These are phyloP conservation scores for Miscanthus lutarioriparius DNA, from an alignment of 176 grass and related monocot species.

Conservation along the genomic window DNA sequence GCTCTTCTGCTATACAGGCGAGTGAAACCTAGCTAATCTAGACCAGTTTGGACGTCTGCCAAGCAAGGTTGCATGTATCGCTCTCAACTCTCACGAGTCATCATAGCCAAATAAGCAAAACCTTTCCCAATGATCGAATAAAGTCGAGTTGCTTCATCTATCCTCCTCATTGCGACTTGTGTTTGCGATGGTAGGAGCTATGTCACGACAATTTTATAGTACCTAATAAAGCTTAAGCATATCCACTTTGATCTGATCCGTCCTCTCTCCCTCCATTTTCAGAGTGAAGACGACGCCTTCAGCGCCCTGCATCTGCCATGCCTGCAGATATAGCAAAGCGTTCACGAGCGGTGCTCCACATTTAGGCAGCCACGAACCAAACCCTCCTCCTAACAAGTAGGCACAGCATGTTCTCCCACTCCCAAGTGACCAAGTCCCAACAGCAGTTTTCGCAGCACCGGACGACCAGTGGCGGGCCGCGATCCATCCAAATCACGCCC, in stretches of 20 bases:
- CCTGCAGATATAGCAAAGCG: not conserved
- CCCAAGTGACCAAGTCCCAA: too few species aligned
- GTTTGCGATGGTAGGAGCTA: not conserved
- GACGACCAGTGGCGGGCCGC: not conserved
- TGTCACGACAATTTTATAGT: too few species aligned
- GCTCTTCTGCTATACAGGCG: not conserved
- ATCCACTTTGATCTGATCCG: not conserved
- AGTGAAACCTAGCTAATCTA: not conserved
- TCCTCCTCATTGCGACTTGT: not conserved
- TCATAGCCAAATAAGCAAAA: not conserved
- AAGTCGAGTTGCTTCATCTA: not conserved
- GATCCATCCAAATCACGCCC: constrained; percentile 11
- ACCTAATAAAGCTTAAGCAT: not conserved
- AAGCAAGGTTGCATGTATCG: not conserved
- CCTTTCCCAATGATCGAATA: not conserved
- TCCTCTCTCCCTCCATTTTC: not conserved
- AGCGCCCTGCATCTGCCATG: not conserved
- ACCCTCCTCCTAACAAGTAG: not conserved
- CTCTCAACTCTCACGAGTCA: not conserved
- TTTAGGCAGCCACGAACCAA: not conserved
- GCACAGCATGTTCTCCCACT: not conserved
- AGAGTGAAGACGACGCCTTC: not conserved
- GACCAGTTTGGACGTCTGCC: not conserved
- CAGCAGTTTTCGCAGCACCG: not conserved
- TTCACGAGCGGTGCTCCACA: not conserved